Evolutionary conservation across 225 moss, liverwort and hornwort genomes (phyloP), one percentile per base, ranked within the genome.

Genomic region (Marchantia paleacea): DNA sequence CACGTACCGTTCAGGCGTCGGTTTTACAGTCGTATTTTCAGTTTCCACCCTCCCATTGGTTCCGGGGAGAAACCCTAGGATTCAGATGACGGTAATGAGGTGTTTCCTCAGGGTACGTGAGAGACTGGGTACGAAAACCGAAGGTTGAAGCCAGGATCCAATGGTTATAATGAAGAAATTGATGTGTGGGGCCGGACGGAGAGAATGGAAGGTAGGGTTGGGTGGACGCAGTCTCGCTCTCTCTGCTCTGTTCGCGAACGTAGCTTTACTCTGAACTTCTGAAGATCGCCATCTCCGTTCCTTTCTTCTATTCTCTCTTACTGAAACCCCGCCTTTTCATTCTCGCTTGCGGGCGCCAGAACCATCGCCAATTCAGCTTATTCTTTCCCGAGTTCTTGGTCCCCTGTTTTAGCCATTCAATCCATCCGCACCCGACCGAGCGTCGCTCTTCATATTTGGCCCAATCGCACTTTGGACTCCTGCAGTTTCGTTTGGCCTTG

Each of bases 1-100:
- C 66, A 66, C 66, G 66, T 66, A 66, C 66, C 66, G 66, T 66
- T 66, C 66, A 66, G 66, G n/a, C 6, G 66, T 66, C 66, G 11
- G 66, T 66, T 66, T 66, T 66, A 66, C 66, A 24, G 66, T 66
- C 66, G 11, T 28, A 66, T 66, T 61, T 66, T 10, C 66, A 66
- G 66, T 66, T 66, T 18, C 66, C 66, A 18, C 66, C 24, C 66
- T 66, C 66, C 66, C n/a, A 66, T 66, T 66, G 66, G 66, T 66
- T 66, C 19, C 26, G 22, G n/a, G n/a, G 11, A 66, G 66, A 28
- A 66, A 9, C 66, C 66, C 66, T 66, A 66, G 66, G 66, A 66
- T 66, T 66, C 22, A 19, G 66, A 8, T 2, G 19, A 66, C 66
- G 66, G 66, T n/a, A 28, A 28, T 66, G 66, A 28, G 66, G 16